Evolutionary conservation across 768 basidiomycete species (phyloP).

Genomic region (Coprinopsis marcescibilis): DNA sequence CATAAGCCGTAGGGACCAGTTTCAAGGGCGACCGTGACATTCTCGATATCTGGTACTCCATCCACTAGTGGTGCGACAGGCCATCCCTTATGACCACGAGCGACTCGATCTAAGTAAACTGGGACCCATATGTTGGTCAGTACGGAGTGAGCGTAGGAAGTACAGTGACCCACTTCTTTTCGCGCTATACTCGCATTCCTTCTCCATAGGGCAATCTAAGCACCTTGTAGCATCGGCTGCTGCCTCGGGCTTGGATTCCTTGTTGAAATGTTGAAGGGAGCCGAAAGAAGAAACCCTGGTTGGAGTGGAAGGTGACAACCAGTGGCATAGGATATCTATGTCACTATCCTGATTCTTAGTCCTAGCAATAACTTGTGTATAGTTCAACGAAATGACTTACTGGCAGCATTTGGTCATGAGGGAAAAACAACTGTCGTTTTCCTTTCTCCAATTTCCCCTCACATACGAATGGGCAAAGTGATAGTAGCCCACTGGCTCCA

Average conservation of each 20-base stretch:
- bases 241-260: slow-evolving; percentile 58
- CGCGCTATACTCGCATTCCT: slow-evolving; percentile 78
- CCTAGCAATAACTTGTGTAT: too few species aligned
- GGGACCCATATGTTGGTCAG: slow-evolving; percentile 1
- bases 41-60: slow-evolving; percentile 83
- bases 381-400: slow-evolving; percentile 2
- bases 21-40: slow-evolving; percentile 65
- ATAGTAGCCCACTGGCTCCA: slow-evolving; percentile 82
- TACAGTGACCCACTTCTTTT: slow-evolving; percentile 57
- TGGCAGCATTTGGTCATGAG: slow-evolving; percentile 91
- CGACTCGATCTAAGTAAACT: slow-evolving; percentile 83
- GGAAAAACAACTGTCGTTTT: slow-evolving; percentile 67
- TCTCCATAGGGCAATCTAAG: slow-evolving; percentile 67
- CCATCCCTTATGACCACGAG: slow-evolving; percentile 51
- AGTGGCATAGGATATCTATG: slow-evolving; percentile 78
- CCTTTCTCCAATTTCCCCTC: slow-evolving; percentile 72
- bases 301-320: slow-evolving; percentile 62
- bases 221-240: slow-evolving; percentile 71
- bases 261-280: slow-evolving; percentile 77
- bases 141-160: neutral
- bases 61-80: slow-evolving; percentile 68
- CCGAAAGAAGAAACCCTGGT: slow-evolving; percentile 80
- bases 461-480: slow-evolving; percentile 92
- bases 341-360: too few species aligned
- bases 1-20: slow-evolving; percentile 73